Evolutionary conservation across 2,329 filamentous ascomycete species (phyloP), one percentile per base, ranked within the genome.

Genomic region (Fusarium sp.): DNA sequence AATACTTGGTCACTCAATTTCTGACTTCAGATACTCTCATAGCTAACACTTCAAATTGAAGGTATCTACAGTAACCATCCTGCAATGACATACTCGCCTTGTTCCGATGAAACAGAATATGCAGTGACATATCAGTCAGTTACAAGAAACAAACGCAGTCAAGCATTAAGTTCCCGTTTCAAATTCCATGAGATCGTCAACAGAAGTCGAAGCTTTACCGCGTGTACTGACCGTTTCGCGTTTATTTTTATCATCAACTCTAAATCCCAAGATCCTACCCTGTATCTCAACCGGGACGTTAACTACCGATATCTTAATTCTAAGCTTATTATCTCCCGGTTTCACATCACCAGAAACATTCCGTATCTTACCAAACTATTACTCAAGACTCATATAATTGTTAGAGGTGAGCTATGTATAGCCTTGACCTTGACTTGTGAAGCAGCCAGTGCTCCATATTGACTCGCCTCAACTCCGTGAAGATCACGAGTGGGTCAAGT

Each of bases 201-300:
- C 15, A 56, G 9, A 22, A 22, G 2, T n/a, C 24, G 17, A 22
- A n/a, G 28, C 14, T 38, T 61, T 24, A 6, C 22, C 15, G 20
- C 24, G 39, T 35, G 24, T 32, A 41, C 36, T 17, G n/a, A 42
- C 17, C 28, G 63, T 66, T 66, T 66, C 61, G 57, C 35, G 14
- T 66, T 66, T 66, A 66, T 66, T 66, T 66, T 66, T 66, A 66
- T 47, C 41, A 6, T 22, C 26, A 48, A 65, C 60, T 56, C 10
- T 36, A 14, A 35, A 63, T 14, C 20, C 14, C 10, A 9, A 38
- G 7, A 32, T 48, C 44, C 44, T 67, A 67, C 64, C 62, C 64
- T 66, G 57, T 50, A 59, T 28, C 26, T 18, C 13, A 0, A 1
- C 26, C 50, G 64, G 62, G 41, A 50, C 8, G 5, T 38, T 22